Evolutionary conservation across 768 basidiomycete species (phyloP), one percentile per base, ranked within the genome.

Genomic region (Panellus pusillus): DNA sequence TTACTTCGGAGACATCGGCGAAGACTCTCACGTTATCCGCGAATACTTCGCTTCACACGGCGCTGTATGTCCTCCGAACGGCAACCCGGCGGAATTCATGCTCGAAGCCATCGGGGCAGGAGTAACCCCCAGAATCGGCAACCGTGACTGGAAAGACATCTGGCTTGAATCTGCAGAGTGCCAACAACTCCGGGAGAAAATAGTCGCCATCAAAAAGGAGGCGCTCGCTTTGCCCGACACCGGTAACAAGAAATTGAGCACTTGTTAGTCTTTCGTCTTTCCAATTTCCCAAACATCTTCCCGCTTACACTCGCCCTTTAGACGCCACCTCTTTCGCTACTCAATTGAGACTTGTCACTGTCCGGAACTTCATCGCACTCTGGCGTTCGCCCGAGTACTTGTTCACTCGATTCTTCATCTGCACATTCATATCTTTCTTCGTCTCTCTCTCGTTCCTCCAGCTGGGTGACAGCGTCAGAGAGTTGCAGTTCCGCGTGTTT

Each of bases 1-100:
- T n/a, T 96, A 95, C 76, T 95, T 91, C 64, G 93, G 93, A 39
- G 87, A 90, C 56, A 91, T 95, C 45, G 93, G 92, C 41, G 66
- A 75, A 39, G 87, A 91, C 57, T 88, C 90, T 4, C 63, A 72
- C 2, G 74, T 83, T 32, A 72, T 95, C 44, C 83, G 81, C 24
- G 76, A 83, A 5, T 96, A 96, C 72, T 92, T 94, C 65, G 81
- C 82, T 19, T 75, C 76, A 14, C 72, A 89, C 57, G 91, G 92
- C 13, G 93, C 88, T 1, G 56, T 68, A 27, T 93, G 91, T 67
- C 90, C 91, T 4, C 44, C 80, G 0, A 85, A 86, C 56, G 84
- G 85, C 63, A 96, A 96, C 66, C 91, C 89, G 19, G 83, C 81
- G 0, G 80, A 91, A 68, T 90, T 81, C 62, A 87, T 89, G 84